Conservation (phyloP, 1,284 basidiomycete species). For the Rhodotorula sp. region DNA sequence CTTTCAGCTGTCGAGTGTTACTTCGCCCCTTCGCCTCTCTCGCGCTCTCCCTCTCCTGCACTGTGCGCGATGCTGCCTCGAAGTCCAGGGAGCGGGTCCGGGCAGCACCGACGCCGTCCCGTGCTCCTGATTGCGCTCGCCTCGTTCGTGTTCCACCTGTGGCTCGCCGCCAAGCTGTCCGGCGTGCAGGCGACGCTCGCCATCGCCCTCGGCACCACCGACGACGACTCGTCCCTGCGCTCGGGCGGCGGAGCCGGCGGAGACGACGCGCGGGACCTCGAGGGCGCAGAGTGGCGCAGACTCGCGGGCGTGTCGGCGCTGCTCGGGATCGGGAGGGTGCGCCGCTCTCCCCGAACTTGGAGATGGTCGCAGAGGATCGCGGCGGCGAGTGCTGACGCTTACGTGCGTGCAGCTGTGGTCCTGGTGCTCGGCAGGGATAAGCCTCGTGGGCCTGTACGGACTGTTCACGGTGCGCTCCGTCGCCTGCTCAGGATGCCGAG, state of each 20-base stretch:
- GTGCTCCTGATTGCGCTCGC: constrained; percentile 5
- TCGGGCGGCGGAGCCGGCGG: background rate
- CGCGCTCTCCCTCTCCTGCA: background rate
- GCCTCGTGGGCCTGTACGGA: constrained; percentile 6
- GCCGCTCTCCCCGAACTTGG: background rate
- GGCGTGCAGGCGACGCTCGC: background rate
- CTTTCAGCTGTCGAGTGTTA: too few species aligned
- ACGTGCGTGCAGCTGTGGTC: constrained; percentile 11
- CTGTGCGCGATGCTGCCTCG: constrained; percentile 1
- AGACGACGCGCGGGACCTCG: constrained; percentile 9
- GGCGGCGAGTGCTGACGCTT: background rate
- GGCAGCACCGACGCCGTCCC: background rate
- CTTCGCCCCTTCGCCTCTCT: background rate
- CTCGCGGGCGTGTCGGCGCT: constrained; percentile 15
- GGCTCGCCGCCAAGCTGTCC: constrained; percentile 6
- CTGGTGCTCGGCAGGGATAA: constrained; percentile 14
- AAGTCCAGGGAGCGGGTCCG: background rate
- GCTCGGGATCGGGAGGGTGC: constrained; percentile 22
- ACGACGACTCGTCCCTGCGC: background rate
- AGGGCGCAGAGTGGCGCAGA: constrained; percentile 11
- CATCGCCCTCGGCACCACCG: background rate
- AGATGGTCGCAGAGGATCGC: background rate
- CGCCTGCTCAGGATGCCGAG: background rate
- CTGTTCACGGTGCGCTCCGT: constrained; percentile 1
- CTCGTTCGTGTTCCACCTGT: constrained; percentile 9